Evolutionary conservation across 148 eudicot genomes (phyloP).

Genomic region (Polygonum maritimum): DNA sequence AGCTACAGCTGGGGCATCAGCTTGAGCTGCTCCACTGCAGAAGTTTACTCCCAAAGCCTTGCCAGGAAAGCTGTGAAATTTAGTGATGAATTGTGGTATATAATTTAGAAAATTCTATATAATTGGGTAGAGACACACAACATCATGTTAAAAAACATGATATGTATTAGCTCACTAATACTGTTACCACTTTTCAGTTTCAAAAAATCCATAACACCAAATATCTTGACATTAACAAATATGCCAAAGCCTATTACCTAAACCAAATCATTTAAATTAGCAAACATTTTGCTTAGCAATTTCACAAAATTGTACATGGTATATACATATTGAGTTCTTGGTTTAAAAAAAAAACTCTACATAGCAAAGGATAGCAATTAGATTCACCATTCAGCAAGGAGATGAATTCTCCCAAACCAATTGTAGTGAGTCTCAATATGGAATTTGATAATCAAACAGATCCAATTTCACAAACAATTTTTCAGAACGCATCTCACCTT

Average conservation of each 20-base stretch:
- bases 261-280: no score
- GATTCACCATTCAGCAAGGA: no score
- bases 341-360: no score
- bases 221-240: not conserved
- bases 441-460: no score
- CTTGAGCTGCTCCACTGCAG: slow-evolving; percentile 29
- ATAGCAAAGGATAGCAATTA: no score
- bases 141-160: not conserved
- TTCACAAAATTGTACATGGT: no score
- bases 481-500: no score
- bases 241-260: not conserved
- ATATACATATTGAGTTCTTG: no score
- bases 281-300: no score
- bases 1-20: slow-evolving; percentile 23
- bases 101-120: not conserved
- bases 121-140: not conserved
- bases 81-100: not conserved
- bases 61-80: slow-evolving; percentile 65
- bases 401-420: no score
- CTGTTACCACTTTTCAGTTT: not conserved
- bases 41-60: slow-evolving; percentile 72
- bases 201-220: not conserved
- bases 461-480: no score
- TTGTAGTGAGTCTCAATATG: no score
- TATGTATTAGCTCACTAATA: not conserved